Evolutionary conservation across 257 asterid genomes (phyloP).

Genomic region (Solanum rostratum): DNA sequence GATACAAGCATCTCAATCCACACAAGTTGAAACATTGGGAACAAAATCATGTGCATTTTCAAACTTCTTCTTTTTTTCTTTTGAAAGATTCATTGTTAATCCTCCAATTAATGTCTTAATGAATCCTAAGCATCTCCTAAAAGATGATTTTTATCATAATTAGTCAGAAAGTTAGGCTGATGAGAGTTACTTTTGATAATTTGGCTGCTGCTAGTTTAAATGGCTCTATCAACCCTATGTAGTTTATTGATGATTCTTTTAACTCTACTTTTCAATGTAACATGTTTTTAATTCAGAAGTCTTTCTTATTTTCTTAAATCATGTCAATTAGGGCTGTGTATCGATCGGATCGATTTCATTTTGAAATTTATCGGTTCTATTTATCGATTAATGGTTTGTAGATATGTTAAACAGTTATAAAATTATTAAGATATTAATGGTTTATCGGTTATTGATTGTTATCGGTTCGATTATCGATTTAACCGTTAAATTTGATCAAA

Average conservation of each 20-base stretch:
- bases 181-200: not conserved
- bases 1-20: not conserved
- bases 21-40: not conserved
- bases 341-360: too few species aligned
- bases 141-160: not conserved
- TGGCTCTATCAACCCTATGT: not conserved
- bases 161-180: not conserved
- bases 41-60: not conserved
- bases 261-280: too few species aligned
- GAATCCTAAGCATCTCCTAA: not conserved
- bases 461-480: too few species aligned
- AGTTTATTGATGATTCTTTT: not conserved
- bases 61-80: not conserved
- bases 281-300: too few species aligned
- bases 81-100: not conserved
- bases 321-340: too few species aligned
- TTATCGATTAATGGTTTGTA: too few species aligned
- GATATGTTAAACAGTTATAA: too few species aligned
- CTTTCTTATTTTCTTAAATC: too few species aligned
- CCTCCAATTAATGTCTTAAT: not conserved
- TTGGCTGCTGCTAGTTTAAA: not conserved
- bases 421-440: too few species aligned
- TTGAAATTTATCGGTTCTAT: too few species aligned
- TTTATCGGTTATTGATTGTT: too few species aligned
- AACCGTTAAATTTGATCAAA: too few species aligned